Evolutionary conservation across 495 filamentous ascomycete species (phyloP).

Genomic region (Rostrohypoxylon terebratum): DNA sequence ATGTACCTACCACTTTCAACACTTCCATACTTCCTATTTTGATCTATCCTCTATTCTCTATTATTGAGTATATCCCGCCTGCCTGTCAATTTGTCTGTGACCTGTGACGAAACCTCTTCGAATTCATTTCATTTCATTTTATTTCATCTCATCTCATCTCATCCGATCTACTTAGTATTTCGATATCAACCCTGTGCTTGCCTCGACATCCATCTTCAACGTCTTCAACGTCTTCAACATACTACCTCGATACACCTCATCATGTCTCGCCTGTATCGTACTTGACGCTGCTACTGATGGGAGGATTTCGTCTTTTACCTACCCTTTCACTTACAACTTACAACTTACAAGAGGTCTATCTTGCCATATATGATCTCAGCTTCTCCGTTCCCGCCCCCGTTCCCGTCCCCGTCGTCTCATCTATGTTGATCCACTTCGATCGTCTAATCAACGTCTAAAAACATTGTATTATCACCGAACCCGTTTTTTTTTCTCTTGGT

Average conservation of each 20-base stretch:
- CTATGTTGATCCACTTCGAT: constrained; percentile 17
- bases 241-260: constrained; percentile 1
- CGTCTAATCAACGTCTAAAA: constrained; percentile 20
- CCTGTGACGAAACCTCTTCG: constrained; percentile 30
- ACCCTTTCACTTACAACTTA: neutral
- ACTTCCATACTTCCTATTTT: constrained; percentile 32
- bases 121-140: constrained; percentile 16
- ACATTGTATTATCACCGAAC: constrained; percentile 16
- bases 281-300: neutral
- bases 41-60: constrained; percentile 23
- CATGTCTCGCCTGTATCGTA: constrained; percentile 6
- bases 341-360: neutral
- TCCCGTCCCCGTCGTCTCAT: constrained; percentile 28
- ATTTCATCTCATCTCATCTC: no score
- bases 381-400: constrained; percentile 23
- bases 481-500: constrained; percentile 31
- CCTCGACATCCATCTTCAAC: neutral
- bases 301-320: constrained; percentile 3
- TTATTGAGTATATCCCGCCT: constrained; percentile 18
- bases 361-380: neutral
- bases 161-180: constrained; percentile 12
- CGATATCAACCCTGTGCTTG: constrained; percentile 15
- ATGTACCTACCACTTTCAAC: neutral
- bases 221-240: no score
- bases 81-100: constrained; percentile 16